A percentile compares a stretch with the other conserved stretches of the same genome.
phyloP scores from a whole-genome alignment of 768 basidiomycete species.

The Hydnum rufescens region DNA sequence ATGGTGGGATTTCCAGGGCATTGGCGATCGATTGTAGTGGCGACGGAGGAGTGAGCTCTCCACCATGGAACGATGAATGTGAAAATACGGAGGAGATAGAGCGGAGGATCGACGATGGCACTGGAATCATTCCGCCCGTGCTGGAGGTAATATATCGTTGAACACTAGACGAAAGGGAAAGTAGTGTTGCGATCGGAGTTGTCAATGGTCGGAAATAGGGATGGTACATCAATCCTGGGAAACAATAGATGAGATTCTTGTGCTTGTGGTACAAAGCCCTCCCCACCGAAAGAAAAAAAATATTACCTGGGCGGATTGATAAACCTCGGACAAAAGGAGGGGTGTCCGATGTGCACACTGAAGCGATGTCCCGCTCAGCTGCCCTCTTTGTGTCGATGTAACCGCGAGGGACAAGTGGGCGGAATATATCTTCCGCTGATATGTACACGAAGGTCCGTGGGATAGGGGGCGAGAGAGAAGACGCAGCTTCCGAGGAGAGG shows the following conservation, averaged over 20 bases:
- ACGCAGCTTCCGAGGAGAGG: conserved; percentile 9
- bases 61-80: conserved; percentile 14
- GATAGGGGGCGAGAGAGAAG: conserved; percentile 17
- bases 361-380: conserved; percentile 53
- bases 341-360: conserved; percentile 19
- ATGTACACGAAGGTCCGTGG: conserved; percentile 67
- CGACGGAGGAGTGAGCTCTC: conserved; percentile 21
- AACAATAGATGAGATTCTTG: conserved; percentile 3
- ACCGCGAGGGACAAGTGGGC: conserved; percentile 62
- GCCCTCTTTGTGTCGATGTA: conserved; percentile 93
- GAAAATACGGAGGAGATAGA: conserved; percentile 14
- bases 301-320: conserved; percentile 77
- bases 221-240: conserved; percentile 81
- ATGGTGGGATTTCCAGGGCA: conserved; percentile 64
- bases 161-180: conserved; percentile 55
- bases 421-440: conserved; percentile 86
- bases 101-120: conserved; percentile 43
- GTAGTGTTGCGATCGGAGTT: conserved; percentile 59
- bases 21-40: conserved; percentile 51
- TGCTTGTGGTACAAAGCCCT: not conserved
- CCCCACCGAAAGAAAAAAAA: conserved; percentile 5
- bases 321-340: conserved; percentile 38
- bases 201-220: conserved; percentile 82
- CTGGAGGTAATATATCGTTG: conserved; percentile 41
- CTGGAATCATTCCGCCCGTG: conserved; percentile 28